Percentiles rank a stretch among this genome's conserved stretches.
These are phyloP conservation scores for Hebeloma cylindrosporum DNA, from an alignment of 768 basidiomycete genomes.

Conservation along the genomic window DNA sequence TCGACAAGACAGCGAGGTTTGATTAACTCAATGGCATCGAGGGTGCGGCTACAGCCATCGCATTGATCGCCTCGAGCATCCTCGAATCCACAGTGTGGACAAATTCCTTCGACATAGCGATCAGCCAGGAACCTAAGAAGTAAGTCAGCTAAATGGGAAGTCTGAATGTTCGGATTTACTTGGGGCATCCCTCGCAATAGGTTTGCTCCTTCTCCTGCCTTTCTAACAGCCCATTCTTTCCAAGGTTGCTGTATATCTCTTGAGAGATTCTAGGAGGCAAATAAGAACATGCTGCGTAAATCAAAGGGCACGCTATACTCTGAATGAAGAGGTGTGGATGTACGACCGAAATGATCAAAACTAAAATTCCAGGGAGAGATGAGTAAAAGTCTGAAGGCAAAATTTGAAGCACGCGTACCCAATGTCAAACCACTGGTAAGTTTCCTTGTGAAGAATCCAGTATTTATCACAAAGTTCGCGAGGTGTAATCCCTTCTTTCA, in stretches of 20 bases:
- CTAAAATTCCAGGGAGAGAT: constrained; percentile 39
- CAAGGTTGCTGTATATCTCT: constrained; percentile 83
- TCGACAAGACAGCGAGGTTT: constrained; percentile 93
- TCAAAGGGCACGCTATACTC: constrained; percentile 51
- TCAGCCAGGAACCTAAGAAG: constrained; percentile 84
- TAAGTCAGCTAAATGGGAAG: not conserved
- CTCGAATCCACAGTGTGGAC: constrained; percentile 89
- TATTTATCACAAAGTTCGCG: constrained; percentile 89
- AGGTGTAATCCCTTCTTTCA: constrained; percentile 83
- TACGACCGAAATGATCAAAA: constrained; percentile 96
- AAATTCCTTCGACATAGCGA: constrained; percentile 97
- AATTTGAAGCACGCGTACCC: constrained; percentile 47
- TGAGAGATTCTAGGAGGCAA: constrained; percentile 81
- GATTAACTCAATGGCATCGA: constrained; percentile 91
- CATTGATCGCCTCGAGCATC: constrained; percentile 99
- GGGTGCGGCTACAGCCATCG: constrained; percentile 87
- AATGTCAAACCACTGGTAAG: constrained; percentile 98
- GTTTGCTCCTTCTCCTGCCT: constrained; percentile 90
- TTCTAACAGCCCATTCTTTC: constrained; percentile 72
- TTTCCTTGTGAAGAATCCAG: constrained; percentile 81
- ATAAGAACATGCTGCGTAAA: constrained; percentile 1
- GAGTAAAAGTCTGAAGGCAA: constrained; percentile 5
- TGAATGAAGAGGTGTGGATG: constrained; percentile 86
- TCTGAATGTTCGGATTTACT: constrained; percentile 42
- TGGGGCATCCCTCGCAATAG: constrained; percentile 89